Conservation (phyloP, 179 eudicot genomes). For the Silene vulgaris region DNA sequence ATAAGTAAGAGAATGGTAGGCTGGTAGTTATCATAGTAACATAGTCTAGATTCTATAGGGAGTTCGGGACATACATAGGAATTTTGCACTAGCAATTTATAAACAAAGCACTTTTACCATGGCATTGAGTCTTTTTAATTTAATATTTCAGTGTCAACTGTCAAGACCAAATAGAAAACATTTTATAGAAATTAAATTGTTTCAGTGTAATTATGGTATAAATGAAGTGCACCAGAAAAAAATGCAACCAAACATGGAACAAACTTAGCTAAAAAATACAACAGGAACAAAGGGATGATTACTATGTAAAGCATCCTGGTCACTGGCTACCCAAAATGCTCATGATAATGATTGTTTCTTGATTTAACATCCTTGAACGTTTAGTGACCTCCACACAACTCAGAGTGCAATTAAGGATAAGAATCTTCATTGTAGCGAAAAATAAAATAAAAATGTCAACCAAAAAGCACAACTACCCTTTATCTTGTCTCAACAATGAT, state of each 20-base stretch:
- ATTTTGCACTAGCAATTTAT: no score
- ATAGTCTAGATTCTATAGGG: no score
- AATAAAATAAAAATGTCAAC: conserved; percentile 3
- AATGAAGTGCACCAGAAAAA: conserved; percentile 9
- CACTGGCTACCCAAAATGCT: conserved; percentile 21
- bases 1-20: no score
- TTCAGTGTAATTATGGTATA: not conserved
- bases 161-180: not conserved
- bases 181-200: not conserved
- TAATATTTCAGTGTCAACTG: no score
- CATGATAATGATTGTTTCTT: conserved; percentile 17
- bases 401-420: conserved; percentile 8
- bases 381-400: conserved; percentile 23
- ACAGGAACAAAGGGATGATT: conserved; percentile 9
- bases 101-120: no score
- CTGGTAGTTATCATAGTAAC: no score
- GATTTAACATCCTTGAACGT: conserved; percentile 21
- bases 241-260: not conserved
- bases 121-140: no score
- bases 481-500: conserved; percentile 14
- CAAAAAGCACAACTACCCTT: not conserved
- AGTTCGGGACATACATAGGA: no score
- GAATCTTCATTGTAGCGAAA: conserved; percentile 6
- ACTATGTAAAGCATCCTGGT: conserved; percentile 9
- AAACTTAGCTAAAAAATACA: conserved; percentile 8